Evolutionary conservation across 768 basidiomycete species (phyloP), one percentile per base, ranked within the genome.

Genomic region (Hygrophoropsis aurantiaca): DNA sequence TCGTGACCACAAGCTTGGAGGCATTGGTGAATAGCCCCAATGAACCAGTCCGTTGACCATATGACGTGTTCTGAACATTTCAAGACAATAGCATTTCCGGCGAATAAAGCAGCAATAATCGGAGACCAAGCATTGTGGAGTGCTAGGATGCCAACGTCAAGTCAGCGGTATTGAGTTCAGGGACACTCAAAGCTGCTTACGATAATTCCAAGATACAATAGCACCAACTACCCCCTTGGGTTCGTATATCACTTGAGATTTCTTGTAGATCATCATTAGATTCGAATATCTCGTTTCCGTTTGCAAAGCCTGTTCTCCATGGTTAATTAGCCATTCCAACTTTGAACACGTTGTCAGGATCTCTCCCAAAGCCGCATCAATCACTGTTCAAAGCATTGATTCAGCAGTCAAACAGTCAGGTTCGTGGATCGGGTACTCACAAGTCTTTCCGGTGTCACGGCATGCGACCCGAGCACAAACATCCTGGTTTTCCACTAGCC

Each of bases 131-230:
- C 80, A 60, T 98, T 98, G 66, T 98, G 95, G 47, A 97, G 69
- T 26, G 93, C 92, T 94, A 54, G 13, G n/a, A 40, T 26, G n/a
- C 20, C 34, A 10, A n/a, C 25, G 44, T 52, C 16, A 47, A 38
- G 40, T 43, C 39, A 46, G n/a, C n/a, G n/a, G n/a, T 21, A 20
- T 6, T 35, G 64, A 24, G 13, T 11, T 10, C 4, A 21, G 13
- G 4, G 8, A 11, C 11, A 5, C 25, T 16, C 24, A n/a, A 35
- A 65, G 25, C 20, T 9, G 56, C 79, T 40, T 59, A 93, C 91
- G 90, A 63, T 94, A 94, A 57, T 93, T 94, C 91, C 94, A 97
- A 0, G 92, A 94, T 4, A 97, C 93, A 48, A 95, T 86, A 3
- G 84, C 97, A 37, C 89, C 85, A 11, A 97, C 90, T 1, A 95